phyloP scores from a whole-genome alignment of 352 stramenopile genomes.

The Globisporangium abappressorium region DNA sequence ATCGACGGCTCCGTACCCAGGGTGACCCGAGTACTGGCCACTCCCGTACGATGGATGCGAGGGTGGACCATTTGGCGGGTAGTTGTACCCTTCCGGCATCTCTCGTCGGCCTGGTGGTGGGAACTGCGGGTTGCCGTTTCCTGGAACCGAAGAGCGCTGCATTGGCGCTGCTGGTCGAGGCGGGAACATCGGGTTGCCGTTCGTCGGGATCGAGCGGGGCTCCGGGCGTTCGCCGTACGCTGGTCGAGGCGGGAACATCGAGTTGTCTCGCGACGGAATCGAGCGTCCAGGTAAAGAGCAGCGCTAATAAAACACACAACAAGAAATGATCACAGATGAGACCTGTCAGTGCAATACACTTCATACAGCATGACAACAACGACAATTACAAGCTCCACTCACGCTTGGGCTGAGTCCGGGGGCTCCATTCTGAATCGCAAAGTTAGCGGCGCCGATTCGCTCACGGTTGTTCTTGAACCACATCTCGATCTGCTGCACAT shows the following conservation, averaged over 20 bases:
- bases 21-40: conserved; percentile 15
- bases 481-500: conserved; percentile 80
- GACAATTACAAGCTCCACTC: neutral
- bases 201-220: conserved; percentile 58
- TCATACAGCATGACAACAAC: too few species aligned
- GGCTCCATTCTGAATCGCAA: conserved; percentile 22
- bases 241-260: conserved; percentile 47
- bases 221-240: conserved; percentile 47
- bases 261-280: conserved; percentile 58
- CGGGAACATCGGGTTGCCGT: conserved; percentile 70
- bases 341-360: neutral
- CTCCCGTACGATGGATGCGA: conserved; percentile 16
- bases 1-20: conserved; percentile 19
- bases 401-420: conserved; percentile 24
- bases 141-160: conserved; percentile 51
- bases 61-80: conserved; percentile 20
- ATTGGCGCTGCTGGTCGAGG: conserved; percentile 32
- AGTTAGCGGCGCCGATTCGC: conserved; percentile 36
- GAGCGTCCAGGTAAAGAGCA: conserved; percentile 31
- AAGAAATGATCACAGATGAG: conserved; percentile 8
- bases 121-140: conserved; percentile 51
- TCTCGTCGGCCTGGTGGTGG: conserved; percentile 49
- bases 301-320: conserved; percentile 16
- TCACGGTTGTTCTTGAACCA: conserved; percentile 83
- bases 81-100: conserved; percentile 28